phyloP scores from a whole-genome alignment of 805 yeast species.

The Candida coquimbonensis region DNA sequence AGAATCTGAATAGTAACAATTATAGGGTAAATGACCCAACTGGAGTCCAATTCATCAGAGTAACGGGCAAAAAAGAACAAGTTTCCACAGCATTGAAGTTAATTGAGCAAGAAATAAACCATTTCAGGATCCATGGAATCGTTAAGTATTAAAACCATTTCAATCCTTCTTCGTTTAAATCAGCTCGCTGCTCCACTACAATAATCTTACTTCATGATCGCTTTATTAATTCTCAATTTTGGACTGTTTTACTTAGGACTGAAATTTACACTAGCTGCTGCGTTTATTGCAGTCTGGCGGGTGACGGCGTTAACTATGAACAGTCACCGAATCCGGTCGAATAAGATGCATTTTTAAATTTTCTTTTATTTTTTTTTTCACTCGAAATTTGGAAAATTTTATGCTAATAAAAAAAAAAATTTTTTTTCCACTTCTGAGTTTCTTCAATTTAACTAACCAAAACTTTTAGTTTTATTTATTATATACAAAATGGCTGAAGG shows the following conservation, averaged over 20 bases:
- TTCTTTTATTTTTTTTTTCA: slow-evolving; percentile 8
- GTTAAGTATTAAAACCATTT: slow-evolving; percentile 1
- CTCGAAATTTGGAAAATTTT: slow-evolving; percentile 16
- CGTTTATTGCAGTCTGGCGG: slow-evolving; percentile 13
- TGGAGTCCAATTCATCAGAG: slow-evolving; percentile 24
- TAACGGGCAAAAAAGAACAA: slow-evolving; percentile 25
- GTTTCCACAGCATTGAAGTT: slow-evolving; percentile 21
- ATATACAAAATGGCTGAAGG: slow-evolving; percentile 79
- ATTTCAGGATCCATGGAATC: slow-evolving; percentile 11
- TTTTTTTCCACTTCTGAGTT: slow-evolving; percentile 11
- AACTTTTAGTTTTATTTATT: slow-evolving; percentile 5
- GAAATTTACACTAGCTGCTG: slow-evolving; percentile 9
- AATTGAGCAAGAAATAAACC: slow-evolving; percentile 22
- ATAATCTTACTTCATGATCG: background rate
- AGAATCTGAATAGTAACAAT: slow-evolving; percentile 6
- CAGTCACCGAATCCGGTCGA: slow-evolving; percentile 4
- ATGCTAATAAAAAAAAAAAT: slow-evolving; percentile 1
- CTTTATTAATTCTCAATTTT: background rate
- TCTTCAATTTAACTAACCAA: slow-evolving; percentile 2
- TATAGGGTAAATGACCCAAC: slow-evolving; percentile 6
- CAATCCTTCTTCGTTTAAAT: no score
- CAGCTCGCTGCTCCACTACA: no score
- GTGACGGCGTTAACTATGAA: slow-evolving; percentile 10
- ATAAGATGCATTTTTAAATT: background rate
- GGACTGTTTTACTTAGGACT: slow-evolving; percentile 8